Base-by-base conservation (phyloP, 169 alveolate species). In the Plasmodium blacklocki region DNA sequence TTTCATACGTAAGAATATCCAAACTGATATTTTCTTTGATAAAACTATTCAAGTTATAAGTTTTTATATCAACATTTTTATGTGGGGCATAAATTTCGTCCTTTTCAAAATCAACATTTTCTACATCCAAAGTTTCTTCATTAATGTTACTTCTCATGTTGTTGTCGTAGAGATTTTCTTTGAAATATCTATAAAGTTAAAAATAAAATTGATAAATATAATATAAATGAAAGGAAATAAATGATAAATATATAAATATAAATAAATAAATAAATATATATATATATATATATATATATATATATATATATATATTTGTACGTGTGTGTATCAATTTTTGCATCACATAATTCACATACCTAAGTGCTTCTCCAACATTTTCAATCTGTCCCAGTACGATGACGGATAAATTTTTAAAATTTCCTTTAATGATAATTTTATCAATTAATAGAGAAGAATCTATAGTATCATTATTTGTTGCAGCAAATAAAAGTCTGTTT, bases 111-210 rank as follows among this genome's bases (percentile, higher is more conserved):
- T 86, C 92, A 5, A 72, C 26, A 47, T 86, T 70, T 86, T 86
- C 92, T 2, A 86, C 92, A 64, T 86, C 92, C 8, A 86, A 39
- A 2, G 87, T 86, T 2, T 23, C 71, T 72, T 86, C 76, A 29
- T 73, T 45, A 4, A 62, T 59, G 4, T 19, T 86, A 60, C 75
- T 72, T 43, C 76, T 86, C 9, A 86, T 15, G 29, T 86, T 86
- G 12, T 6, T 64, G 62, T 86, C 92, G 19, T 71, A 52, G 2
- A 60, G 11, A 58, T 59, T 72, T 71, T 86, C 92, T 6, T 74
- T 63, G 66, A 71, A 62, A 66, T 63, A 72, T 62, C 92, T 86
- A 70, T 4, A 68, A n/a, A n/a, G 1, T 15, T 4, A n/a, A 15
- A 39, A n/a, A 14, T 5, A 56, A 2, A 56, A 56, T 12, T 18